Percentiles rank a stretch among this genome's conserved stretches.
Conservation (phyloP, 306 rosid genomes). For the Pterocarpus santalinus region DNA sequence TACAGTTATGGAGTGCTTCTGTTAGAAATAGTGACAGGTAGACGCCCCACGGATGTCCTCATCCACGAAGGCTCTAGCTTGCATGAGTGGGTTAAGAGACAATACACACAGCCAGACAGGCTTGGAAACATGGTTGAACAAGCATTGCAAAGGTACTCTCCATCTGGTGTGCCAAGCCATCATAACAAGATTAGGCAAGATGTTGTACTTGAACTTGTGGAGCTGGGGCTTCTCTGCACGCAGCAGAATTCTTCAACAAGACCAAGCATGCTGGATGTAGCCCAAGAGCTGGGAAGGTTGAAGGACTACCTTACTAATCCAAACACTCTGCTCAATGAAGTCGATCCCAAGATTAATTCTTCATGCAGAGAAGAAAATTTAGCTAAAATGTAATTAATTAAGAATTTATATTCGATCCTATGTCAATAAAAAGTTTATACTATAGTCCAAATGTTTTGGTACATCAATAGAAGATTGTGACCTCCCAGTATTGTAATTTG, state of each 20-base stretch:
- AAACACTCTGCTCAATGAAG: conserved; percentile 43
- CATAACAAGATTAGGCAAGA: conserved; percentile 54
- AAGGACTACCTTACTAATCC: conserved; percentile 73
- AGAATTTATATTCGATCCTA: conserved; percentile 23
- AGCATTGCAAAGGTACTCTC: conserved; percentile 59
- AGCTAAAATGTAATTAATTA: not conserved
- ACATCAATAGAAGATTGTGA: not conserved
- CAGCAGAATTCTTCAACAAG: conserved; percentile 74
- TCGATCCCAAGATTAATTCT: conserved; percentile 29
- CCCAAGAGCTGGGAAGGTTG: conserved; percentile 76
- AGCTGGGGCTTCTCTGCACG: conserved; percentile 85
- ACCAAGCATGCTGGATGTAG: conserved; percentile 84
- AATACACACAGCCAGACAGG: conserved; percentile 57
- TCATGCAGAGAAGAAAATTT: conserved; percentile 11
- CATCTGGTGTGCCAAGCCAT: conserved; percentile 46
- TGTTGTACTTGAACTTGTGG: conserved; percentile 74
- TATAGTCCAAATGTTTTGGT: not conserved
- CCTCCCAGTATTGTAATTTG: not conserved
- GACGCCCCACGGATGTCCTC: conserved; percentile 77
- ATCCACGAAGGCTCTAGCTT: conserved; percentile 76
- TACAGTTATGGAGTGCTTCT: conserved; percentile 84
- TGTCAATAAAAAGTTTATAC: not conserved
- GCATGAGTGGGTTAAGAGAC: conserved; percentile 85
- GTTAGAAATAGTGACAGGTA: conserved; percentile 77
- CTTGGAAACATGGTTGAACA: conserved; percentile 67